Base-by-base conservation (phyloP, 768 basidiomycete species). In the Clitopilus hobsonii region DNA sequence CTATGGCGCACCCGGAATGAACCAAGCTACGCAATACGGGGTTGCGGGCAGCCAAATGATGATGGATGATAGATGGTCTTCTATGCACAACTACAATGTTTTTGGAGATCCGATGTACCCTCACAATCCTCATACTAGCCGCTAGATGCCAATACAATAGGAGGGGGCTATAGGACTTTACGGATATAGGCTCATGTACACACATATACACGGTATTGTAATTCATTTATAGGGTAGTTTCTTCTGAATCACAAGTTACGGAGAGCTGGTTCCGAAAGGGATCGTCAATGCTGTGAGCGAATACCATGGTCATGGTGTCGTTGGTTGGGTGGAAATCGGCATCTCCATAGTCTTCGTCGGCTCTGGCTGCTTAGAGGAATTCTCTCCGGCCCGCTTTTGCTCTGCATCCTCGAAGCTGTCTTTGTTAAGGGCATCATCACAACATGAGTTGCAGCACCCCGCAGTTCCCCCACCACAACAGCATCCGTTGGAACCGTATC, bases 361-460 rank as follows among this genome's bases (percentile, higher is more conserved):
- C 26, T 47, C 51, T 3, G 66, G 62, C 50, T 74, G 68, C n/a
- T 61, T 50, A 3, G n/a, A 54, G 23, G 49, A 58, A n/a, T 41
- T 51, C 32, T 50, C 27, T 22, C 22, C 49, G 18, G 5, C 18
- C 14, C 24, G 49, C 29, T 51, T 27, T 27, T 25, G 24, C 27
- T 22, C 23, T 5, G 23, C 23, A 29, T 27, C 38, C 62, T 77
- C 76, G 59, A 79, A 75, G 1, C 61, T 65, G 56, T 81, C 80
- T 32, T 75, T 74, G 59, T 79, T 68, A 61, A 79, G 79, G 2
- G 73, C 74, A 8, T 71, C 61, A 18, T 64, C 62, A 54, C 71
- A 80, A 53, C 78, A 81, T 28, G 67, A 68, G 11, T 70, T 74
- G 59, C 78, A 81, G 56, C 80, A 80, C 10, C 78, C 77, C n/a